phyloP scores from a whole-genome alignment of 228 moss, liverwort and hornwort species.

The Sphagnum fallax region DNA sequence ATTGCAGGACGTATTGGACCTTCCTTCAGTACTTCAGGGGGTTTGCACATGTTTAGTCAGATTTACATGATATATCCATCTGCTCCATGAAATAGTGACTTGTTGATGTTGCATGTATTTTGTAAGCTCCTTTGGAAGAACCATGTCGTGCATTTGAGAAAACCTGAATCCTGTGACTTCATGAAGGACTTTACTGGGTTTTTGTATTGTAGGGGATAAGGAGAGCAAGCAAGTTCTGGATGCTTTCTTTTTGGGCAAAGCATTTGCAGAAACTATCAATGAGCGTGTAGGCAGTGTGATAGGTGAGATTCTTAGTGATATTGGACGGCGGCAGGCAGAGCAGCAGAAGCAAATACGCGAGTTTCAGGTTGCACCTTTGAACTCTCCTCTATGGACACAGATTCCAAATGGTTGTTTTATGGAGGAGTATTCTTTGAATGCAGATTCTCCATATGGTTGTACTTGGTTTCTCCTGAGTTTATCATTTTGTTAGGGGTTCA shows the following conservation, averaged over 20 bases:
- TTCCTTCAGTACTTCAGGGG: background rate
- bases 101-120: background rate
- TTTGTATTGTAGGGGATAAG: conserved; percentile 40
- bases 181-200: background rate
- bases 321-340: conserved; percentile 86
- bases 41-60: background rate
- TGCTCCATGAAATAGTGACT: background rate
- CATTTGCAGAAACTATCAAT: conserved; percentile 73
- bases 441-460: background rate
- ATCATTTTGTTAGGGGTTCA: background rate
- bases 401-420: background rate
- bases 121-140: no score
- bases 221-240: conserved; percentile 83
- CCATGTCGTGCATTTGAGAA: no score
- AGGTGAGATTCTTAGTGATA: conserved; percentile 85
- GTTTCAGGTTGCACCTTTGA: conserved; percentile 49
- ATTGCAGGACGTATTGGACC: background rate
- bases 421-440: background rate
- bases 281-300: conserved; percentile 76
- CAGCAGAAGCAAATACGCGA: conserved; percentile 67
- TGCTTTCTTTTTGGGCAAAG: conserved; percentile 89
- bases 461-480: background rate
- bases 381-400: background rate
- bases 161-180: no score
- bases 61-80: background rate